Base-by-base conservation (phyloP, 1,284 basidiomycete genomes). In the Trametes polyzona region DNA sequence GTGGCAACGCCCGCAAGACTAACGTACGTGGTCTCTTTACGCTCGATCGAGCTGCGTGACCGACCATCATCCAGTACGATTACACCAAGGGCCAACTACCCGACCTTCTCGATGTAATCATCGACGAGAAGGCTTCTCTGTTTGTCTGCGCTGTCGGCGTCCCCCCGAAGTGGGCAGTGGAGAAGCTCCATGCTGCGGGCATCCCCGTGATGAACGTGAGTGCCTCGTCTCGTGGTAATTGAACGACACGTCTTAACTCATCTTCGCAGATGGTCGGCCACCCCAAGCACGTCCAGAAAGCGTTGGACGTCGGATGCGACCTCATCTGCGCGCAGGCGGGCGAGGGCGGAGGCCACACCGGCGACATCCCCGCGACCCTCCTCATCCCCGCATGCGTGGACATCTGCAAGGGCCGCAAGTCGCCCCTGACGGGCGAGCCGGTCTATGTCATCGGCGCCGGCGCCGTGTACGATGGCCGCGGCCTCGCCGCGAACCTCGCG, bases 71-170 rank as follows among this genome's bases (percentile, higher is more conserved):
- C 6, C 42, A 90, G 87, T 85, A 84, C 61, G 90, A 92, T 68
- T 92, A 92, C 73, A 93, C 90, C 32, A 88, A 88, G 62, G 93
- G 93, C 12, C 79, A 90, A 65, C 81, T 93, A 10, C 76, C 83
- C n/a, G 88, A 90, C 26, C 82, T 95, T 35, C 82, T 95, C 52
- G 83, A 93, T 59, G 88, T 95, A 50, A 93, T 96, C 68, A 92
- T 95, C 69, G 89, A 95, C 57, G 91, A 94, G 74, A 90, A 89
- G 69, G 76, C 90, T 0, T 74, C 82, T 21, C 82, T 96, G 7
- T 96, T 96, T 70, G 93, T 96, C 50, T 95, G 88, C 62, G 93
- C 92, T 29, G 81, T 93, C 46, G 93, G 93, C 62, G 86, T 95
- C 2, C 93, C 93, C 0, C 90, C 93, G 5, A 83, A 82, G 65